Percentiles rank a stretch among this genome's conserved stretches.
Conservation (phyloP, 202 grass and related monocot genomes). For the Zizania palustris region DNA sequence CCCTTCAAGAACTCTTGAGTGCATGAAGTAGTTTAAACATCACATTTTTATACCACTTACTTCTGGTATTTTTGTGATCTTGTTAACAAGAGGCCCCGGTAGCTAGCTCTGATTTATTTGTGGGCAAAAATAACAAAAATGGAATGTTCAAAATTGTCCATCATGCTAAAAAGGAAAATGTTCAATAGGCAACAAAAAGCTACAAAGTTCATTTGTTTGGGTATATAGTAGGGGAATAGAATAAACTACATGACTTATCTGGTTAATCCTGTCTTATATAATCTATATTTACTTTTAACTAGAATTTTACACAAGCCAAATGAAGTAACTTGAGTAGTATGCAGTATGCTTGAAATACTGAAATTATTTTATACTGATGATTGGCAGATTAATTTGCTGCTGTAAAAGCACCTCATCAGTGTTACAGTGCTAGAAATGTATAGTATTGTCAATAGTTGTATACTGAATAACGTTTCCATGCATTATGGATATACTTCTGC, state of each 20-base stretch:
- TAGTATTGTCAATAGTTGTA: neutral
- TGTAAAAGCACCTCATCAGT: slow-evolving; percentile 19
- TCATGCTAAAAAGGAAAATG: slow-evolving; percentile 19
- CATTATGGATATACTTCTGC: neutral
- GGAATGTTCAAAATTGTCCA: slow-evolving; percentile 35
- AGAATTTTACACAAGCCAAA: too few relatives aligned
- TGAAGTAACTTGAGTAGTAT: neutral
- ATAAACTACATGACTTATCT: slow-evolving; percentile 25
- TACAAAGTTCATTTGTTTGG: slow-evolving; percentile 22
- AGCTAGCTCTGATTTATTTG: slow-evolving; percentile 74
- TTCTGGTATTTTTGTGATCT: slow-evolving; percentile 79
- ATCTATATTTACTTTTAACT: slow-evolving; percentile 22
- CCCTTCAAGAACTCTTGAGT: neutral
- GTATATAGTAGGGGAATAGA: too few relatives aligned
- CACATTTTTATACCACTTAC: slow-evolving; percentile 62
- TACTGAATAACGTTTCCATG: neutral
- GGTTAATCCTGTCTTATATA: neutral
- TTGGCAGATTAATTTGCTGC: neutral
- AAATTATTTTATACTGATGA: neutral
- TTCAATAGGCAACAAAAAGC: slow-evolving; percentile 20
- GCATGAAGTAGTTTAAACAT: slow-evolving; percentile 24
- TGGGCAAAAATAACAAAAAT: slow-evolving; percentile 37
- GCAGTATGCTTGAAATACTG: slow-evolving; percentile 1
- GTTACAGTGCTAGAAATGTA: neutral
- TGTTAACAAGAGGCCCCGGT: slow-evolving; percentile 68